phyloP scores from a whole-genome alignment of 805 yeast species.

The Sugiyamaella marilandica region DNA sequence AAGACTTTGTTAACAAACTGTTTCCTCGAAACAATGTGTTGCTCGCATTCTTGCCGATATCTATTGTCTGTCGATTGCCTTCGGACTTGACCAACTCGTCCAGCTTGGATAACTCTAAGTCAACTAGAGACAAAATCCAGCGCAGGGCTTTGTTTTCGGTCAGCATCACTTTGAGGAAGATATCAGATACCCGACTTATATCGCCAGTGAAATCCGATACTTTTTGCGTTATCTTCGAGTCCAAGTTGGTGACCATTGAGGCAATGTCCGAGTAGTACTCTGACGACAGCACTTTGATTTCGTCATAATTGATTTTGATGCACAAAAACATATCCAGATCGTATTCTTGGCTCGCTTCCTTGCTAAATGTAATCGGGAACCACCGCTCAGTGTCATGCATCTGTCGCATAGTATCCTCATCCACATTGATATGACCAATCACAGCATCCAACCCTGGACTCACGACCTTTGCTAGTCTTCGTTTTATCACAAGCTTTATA shows the following conservation, averaged over 20 bases:
- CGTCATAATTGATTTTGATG: slow-evolving; percentile 23
- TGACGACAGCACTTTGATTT: slow-evolving; percentile 43
- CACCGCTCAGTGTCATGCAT: slow-evolving; percentile 25
- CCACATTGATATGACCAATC: slow-evolving; percentile 47
- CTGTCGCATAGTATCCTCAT: slow-evolving; percentile 17
- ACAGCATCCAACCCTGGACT: slow-evolving; percentile 36
- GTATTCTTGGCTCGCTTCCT: slow-evolving; percentile 11
- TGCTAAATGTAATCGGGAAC: slow-evolving; percentile 22
- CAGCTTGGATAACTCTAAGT: slow-evolving; percentile 48
- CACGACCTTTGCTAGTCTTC: slow-evolving; percentile 19
- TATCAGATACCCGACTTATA: slow-evolving; percentile 24
- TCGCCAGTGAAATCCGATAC: slow-evolving; percentile 35
- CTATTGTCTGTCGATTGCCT: neutral
- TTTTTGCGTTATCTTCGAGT: slow-evolving; percentile 33
- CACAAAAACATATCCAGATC: slow-evolving; percentile 26
- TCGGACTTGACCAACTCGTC: slow-evolving; percentile 3
- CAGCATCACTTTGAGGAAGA: slow-evolving; percentile 71
- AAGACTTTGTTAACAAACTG: slow-evolving; percentile 71
- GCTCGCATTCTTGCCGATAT: slow-evolving; percentile 35
- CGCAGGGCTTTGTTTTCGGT: slow-evolving; percentile 60
- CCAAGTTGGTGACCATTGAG: slow-evolving; percentile 42
- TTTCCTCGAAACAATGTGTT: slow-evolving; percentile 79
- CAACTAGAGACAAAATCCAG: slow-evolving; percentile 70
- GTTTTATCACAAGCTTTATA: slow-evolving; percentile 21
- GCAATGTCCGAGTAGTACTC: slow-evolving; percentile 58